phyloP scores from a whole-genome alignment of 495 filamentous ascomycete genomes.

The Neurospora pannonica region DNA sequence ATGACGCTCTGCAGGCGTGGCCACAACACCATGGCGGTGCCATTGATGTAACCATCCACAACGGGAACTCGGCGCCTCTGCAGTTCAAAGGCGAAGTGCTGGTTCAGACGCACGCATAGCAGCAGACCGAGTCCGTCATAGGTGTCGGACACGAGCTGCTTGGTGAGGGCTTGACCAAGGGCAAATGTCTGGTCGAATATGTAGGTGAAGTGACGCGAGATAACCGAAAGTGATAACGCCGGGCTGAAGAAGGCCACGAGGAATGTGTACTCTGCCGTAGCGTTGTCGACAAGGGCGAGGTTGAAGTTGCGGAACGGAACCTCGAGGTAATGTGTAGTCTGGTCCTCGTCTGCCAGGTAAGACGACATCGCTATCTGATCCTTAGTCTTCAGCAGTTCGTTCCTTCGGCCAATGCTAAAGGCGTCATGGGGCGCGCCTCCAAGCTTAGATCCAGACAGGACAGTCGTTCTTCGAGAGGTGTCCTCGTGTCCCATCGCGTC shows the following conservation, averaged over 20 bases:
- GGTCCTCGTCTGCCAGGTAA: slow-evolving; percentile 81
- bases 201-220: slow-evolving; percentile 57
- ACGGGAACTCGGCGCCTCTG: slow-evolving; percentile 85
- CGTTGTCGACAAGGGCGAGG: slow-evolving; percentile 85
- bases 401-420: slow-evolving; percentile 75
- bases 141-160: slow-evolving; percentile 62
- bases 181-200: slow-evolving; percentile 81
- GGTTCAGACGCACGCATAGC: slow-evolving; percentile 86
- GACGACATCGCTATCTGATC: slow-evolving; percentile 67
- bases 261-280: slow-evolving; percentile 90
- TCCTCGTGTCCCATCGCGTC: slow-evolving; percentile 79
- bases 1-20: slow-evolving; percentile 89
- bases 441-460: slow-evolving; percentile 34
- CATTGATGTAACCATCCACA: slow-evolving; percentile 86
- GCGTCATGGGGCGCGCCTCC: slow-evolving; percentile 69
- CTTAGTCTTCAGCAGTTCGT: slow-evolving; percentile 63
- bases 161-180: slow-evolving; percentile 68
- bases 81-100: slow-evolving; percentile 84
- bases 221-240: slow-evolving; percentile 43
- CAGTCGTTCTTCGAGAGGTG: slow-evolving; percentile 46
- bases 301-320: slow-evolving; percentile 89
- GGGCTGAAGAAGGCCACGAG: slow-evolving; percentile 79
- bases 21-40: slow-evolving; percentile 91
- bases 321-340: slow-evolving; percentile 76
- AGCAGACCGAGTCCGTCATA: slow-evolving; percentile 79